Evolutionary conservation across 1,139 yeast genomes (phyloP).

Genomic region (Meyerozyma elateridarum): DNA sequence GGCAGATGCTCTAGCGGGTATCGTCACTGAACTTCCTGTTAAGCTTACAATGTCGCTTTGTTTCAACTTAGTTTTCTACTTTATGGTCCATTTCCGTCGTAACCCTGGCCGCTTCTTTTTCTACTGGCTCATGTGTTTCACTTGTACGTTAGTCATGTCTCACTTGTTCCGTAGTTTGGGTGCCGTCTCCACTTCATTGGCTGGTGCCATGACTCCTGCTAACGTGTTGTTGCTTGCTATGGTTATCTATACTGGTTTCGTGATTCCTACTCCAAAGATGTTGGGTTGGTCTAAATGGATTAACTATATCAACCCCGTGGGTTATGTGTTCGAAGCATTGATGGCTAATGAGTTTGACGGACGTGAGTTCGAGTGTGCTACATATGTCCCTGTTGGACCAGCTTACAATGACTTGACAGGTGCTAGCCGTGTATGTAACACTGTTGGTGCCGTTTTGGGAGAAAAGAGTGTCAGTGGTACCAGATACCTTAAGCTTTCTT

Average conservation of each 20-base stretch:
- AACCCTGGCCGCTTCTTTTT: slow-evolving; percentile 14
- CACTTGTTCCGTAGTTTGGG: slow-evolving; percentile 15
- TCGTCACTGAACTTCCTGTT: slow-evolving; percentile 14
- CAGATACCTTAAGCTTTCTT: slow-evolving; percentile 5
- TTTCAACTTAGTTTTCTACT: slow-evolving; percentile 14
- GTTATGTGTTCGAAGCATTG: slow-evolving; percentile 15
- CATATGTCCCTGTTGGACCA: slow-evolving; percentile 12
- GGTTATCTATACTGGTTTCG: slow-evolving; percentile 18
- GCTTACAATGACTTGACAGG: slow-evolving; percentile 9
- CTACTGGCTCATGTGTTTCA: slow-evolving; percentile 12
- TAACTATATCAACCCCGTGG: slow-evolving; percentile 15
- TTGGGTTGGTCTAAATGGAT: slow-evolving; percentile 18
- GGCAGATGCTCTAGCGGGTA: slow-evolving; percentile 17
- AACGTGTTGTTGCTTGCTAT: slow-evolving; percentile 14
- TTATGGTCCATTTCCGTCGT: slow-evolving; percentile 15
- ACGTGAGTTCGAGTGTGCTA: slow-evolving; percentile 12
- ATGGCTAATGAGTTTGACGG: slow-evolving; percentile 14
- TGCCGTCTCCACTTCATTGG: slow-evolving; percentile 15
- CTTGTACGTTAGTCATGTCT: slow-evolving; percentile 14
- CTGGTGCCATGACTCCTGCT: slow-evolving; percentile 18
- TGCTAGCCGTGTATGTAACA: slow-evolving; percentile 7
- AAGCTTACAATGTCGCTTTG: slow-evolving; percentile 12
- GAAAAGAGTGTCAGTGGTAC: slow-evolving; percentile 5
- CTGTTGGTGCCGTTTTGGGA: slow-evolving; percentile 7
- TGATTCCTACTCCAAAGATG: slow-evolving; percentile 14